Conservation (phyloP, 352 stramenopile species). For the Peronospora tabacina region DNA sequence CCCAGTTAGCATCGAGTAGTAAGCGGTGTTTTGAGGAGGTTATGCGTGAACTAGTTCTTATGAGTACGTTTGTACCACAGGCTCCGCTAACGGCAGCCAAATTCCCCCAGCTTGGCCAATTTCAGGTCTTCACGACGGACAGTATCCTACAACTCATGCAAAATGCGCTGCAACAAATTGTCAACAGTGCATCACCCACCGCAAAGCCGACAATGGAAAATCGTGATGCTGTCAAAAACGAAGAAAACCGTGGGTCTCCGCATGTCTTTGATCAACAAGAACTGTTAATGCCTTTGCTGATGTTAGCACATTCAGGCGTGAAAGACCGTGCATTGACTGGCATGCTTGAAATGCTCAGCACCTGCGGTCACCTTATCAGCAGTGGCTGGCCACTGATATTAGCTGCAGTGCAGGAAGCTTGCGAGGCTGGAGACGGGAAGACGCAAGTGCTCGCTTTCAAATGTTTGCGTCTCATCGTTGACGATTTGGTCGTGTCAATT, state of each 20-base stretch:
- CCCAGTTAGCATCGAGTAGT: constrained; percentile 59
- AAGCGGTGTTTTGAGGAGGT: constrained; percentile 72
- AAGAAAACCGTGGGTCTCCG: constrained; percentile 23
- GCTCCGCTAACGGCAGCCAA: constrained; percentile 32
- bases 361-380: constrained; percentile 64
- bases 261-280: constrained; percentile 68
- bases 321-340: constrained; percentile 63
- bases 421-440: constrained; percentile 56
- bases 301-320: constrained; percentile 62
- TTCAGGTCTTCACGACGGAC: constrained; percentile 73
- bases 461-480: constrained; percentile 93
- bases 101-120: constrained; percentile 55
- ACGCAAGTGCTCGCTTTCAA: constrained; percentile 90
- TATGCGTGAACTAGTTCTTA: constrained; percentile 58
- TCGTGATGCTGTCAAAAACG: constrained; percentile 33
- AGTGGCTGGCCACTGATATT: constrained; percentile 65
- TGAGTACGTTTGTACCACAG: constrained; percentile 55
- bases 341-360: constrained; percentile 72
- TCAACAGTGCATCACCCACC: constrained; percentile 53
- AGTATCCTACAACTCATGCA: constrained; percentile 78
- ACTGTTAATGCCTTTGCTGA: constrained; percentile 51
- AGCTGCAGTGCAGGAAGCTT: constrained; percentile 54
- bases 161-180: constrained; percentile 48
- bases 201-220: constrained; percentile 40
- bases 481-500: constrained; percentile 92